Base-by-base conservation (phyloP, 768 basidiomycete genomes). In the Austroboletus eburneus region DNA sequence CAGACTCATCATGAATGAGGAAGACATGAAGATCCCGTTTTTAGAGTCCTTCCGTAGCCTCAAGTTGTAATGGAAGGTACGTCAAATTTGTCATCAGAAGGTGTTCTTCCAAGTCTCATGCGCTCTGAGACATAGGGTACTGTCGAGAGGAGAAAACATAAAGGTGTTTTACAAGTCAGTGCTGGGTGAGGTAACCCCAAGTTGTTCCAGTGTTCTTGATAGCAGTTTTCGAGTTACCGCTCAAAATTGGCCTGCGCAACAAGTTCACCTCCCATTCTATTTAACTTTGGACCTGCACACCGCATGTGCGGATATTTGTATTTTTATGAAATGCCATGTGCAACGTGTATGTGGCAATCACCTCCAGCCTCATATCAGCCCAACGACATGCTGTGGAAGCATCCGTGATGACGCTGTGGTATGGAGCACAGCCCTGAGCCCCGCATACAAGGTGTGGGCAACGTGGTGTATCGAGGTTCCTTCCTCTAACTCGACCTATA, bases 301-400 rank as follows among this genome's bases (percentile, higher is more conserved):
- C 21, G 2, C 5, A 24, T 4, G 16, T 29, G n/a, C 21, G 9
- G 4, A 32, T 17, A 27, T 34, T n/a, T 16, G 35, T 24, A 35
- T 24, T n/a, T n/a, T n/a, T n/a, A n/a, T n/a, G n/a, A n/a, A 33
- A 18, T 13, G 3, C 17, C 16, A 16, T 9, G 21, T 29, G 30
- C 53, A 51, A 46, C 46, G 53, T 52, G 54, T 25, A 46, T 43
- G 20, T 17, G 42, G 48, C 36, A 39, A 25, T 46, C 13, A 9
- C 32, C 20, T 24, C 38, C 18, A 39, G 22, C 58, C 58, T 57
- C 50, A 12, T 52, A 18, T 44, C 12, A 30, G 39, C 35, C 54
- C 43, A 30, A 20, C 8, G n/a, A 39, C 35, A 45, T 29, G 49
- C 20, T 32, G 46, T 48, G 44, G 39, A 30, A 39, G 44, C 44